Base-by-base conservation (phyloP, 306 rosid species). In the Malus fusca region DNA sequence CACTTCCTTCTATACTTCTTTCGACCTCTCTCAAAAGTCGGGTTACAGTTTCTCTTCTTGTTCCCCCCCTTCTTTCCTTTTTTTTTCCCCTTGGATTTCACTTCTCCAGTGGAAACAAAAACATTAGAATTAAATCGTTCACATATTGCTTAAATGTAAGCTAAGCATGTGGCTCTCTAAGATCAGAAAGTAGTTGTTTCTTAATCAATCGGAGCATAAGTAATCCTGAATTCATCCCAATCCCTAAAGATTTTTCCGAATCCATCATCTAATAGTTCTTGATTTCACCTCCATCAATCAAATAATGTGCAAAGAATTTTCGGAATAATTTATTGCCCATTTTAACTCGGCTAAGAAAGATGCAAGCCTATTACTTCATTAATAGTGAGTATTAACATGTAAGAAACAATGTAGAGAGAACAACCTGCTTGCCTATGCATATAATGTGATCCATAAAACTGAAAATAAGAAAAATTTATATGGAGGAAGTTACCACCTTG, bases 401-500 rank as follows among this genome's bases (percentile, higher is more conserved):
- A 11, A 43, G 14, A 15, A 62, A 51, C 21, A 65, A 33, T 65
- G 8, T 33, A 65, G 46, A 0, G 26, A 31, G 14, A 17, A 35
- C 25, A 65, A 8, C 26, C 44, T 65, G 12, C 58, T 60, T 55
- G 60, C 62, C 43, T 33, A 25, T 19, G 58, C 62, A 64, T 51
- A 65, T 58, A 65, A 67, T 37, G 61, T 79, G 53, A 70, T 56
- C 64, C 31, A 18, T 6, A 68, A 33, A 59, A 25, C 40, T 60
- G 23, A 69, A 83, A 33, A 64, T 68, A 40, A 56, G 46, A 31
- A 80, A 79, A 4, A 63, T 58, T 68, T 71, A 68, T 74, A 72
- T 42, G 48, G 66, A 75, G 28, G 26, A 77, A 75, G 70, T 61
- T 23, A 43, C 67, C 81, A 95, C 99, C 99, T 95, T 37, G 99